Percentiles rank a stretch among this genome's conserved stretches.
Conservation (phyloP, 257 asterid species). For the Mentha longifolia region DNA sequence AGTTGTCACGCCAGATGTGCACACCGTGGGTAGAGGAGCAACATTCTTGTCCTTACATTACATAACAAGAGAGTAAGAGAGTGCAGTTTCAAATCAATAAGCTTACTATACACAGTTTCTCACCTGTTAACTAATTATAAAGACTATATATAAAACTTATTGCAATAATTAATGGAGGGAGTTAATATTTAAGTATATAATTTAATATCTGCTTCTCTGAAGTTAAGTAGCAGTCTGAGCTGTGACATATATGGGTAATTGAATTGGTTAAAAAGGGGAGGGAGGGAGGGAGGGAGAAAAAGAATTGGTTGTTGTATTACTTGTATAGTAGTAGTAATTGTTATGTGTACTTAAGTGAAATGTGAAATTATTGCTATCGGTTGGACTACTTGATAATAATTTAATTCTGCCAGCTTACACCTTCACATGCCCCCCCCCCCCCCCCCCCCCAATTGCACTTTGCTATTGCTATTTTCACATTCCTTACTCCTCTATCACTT, state of each 20-base stretch:
- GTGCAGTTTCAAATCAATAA: background rate
- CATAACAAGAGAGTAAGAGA: background rate
- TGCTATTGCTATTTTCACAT: slow-evolving; percentile 9
- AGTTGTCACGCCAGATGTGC: too few species aligned
- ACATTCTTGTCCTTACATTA: too few species aligned
- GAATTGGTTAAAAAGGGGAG: background rate
- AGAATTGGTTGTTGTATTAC: background rate
- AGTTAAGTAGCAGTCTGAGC: background rate
- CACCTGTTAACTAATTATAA: background rate
- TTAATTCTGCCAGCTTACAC: slow-evolving; percentile 31
- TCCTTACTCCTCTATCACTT: background rate
- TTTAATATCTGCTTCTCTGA: too few species aligned
- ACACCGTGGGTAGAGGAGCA: too few species aligned
- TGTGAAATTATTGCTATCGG: slow-evolving; percentile 35
- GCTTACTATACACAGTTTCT: too few species aligned
- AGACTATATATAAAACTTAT: background rate
- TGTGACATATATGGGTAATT: background rate
- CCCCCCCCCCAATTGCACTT: slow-evolving; percentile 31
- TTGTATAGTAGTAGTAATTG: slow-evolving; percentile 14
- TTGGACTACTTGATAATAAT: slow-evolving; percentile 26
- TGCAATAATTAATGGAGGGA: background rate
- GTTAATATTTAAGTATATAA: too few species aligned
- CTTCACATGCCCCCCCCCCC: slow-evolving; percentile 39
- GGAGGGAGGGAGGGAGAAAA: background rate
- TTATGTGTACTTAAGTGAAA: slow-evolving; percentile 1